Conservation (phyloP, 192 early-diverging fungal genomes). For the Coemansia erecta region DNA sequence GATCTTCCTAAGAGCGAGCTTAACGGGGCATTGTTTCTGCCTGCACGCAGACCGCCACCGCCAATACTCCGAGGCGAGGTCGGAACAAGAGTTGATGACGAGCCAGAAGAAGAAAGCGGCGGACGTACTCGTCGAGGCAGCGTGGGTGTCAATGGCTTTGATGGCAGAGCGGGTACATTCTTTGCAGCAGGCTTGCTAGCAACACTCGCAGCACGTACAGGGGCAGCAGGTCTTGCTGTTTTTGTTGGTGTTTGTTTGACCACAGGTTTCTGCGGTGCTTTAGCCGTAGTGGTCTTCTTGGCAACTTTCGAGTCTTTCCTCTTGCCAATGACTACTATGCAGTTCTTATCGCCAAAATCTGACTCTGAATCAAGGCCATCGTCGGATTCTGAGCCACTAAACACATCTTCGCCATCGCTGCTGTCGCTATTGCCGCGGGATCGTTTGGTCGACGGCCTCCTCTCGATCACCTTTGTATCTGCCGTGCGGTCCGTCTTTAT, state of each 20-base stretch:
- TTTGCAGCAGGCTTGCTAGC: too few relatives aligned
- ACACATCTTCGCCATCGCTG: not conserved
- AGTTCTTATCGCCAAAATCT: slow-evolving; percentile 12
- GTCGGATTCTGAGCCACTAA: slow-evolving; percentile 1
- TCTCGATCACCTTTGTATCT: too few relatives aligned
- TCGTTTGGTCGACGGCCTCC: too few relatives aligned
- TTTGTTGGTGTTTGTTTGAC: not conserved
- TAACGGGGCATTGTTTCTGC: slow-evolving; percentile 17
- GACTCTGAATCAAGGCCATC: slow-evolving; percentile 11
- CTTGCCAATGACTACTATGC: not conserved
- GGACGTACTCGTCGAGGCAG: too few relatives aligned
- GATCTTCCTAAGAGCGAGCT: slow-evolving; percentile 32
- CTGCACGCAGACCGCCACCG: too few relatives aligned
- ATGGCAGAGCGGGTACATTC: too few relatives aligned
- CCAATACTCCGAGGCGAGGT: too few relatives aligned
- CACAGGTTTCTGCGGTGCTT: not conserved
- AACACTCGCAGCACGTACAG: not conserved
- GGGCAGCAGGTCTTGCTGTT: not conserved
- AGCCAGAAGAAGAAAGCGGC: too few relatives aligned
- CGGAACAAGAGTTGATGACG: too few relatives aligned
- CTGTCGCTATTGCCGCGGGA: not conserved
- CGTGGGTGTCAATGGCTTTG: too few relatives aligned
- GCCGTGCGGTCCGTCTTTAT: too few relatives aligned
- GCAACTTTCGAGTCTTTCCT: not conserved
- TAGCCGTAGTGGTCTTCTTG: not conserved